Conservation (phyloP, 2,329 filamentous ascomycete genomes). For the Ophiostoma tasmaniense region DNA sequence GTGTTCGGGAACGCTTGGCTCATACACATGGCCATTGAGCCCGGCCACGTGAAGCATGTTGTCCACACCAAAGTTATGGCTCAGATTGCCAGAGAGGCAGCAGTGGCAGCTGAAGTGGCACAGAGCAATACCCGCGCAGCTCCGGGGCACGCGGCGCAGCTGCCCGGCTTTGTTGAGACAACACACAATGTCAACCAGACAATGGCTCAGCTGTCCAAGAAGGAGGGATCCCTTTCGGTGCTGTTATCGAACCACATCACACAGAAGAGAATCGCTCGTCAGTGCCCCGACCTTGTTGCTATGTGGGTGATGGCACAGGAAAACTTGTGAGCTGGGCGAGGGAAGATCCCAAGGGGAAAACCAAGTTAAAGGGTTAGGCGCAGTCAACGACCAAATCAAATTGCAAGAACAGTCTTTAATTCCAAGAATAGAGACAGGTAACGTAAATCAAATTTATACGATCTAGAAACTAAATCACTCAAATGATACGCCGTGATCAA, state of each 20-base stretch:
- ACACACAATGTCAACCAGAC: conserved; percentile 17
- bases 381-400: neutral
- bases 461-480: neutral
- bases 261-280: conserved; percentile 22
- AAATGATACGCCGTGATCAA: neutral
- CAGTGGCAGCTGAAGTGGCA: neutral
- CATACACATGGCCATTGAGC: conserved; percentile 18
- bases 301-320: conserved; percentile 22
- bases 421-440: neutral
- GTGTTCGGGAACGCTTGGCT: conserved; percentile 22
- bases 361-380: neutral
- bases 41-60: conserved; percentile 15
- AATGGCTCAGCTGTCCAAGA: conserved; percentile 8
- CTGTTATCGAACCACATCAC: conserved; percentile 21
- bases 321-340: conserved; percentile 11
- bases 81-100: conserved; percentile 11
- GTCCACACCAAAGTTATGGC: conserved; percentile 15
- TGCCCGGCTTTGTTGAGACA: neutral
- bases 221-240: conserved; percentile 18
- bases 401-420: neutral
- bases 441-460: neutral
- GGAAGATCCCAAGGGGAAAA: neutral
- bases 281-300: conserved; percentile 22
- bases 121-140: neutral
- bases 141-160: neutral